phyloP scores from a whole-genome alignment of 805 yeast genomes.

The Teunomyces lycoperdinae region DNA sequence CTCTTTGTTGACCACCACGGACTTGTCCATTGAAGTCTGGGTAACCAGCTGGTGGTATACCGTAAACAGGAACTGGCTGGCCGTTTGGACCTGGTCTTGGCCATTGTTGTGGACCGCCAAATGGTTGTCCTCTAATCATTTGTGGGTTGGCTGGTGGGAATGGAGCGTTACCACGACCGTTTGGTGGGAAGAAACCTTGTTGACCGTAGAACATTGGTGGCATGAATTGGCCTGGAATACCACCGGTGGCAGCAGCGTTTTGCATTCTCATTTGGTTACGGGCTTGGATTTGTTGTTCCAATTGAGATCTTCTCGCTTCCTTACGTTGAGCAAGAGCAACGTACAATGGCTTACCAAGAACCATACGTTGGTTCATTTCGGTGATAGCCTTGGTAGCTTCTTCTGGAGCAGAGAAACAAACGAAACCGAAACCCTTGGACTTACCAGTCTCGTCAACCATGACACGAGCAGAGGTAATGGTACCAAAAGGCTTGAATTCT shows the following conservation, averaged over 20 bases:
- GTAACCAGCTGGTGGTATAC: constrained; percentile 74
- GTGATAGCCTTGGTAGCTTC: constrained; percentile 98
- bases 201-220: constrained; percentile 84
- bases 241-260: constrained; percentile 88
- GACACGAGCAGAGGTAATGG: constrained; percentile 93
- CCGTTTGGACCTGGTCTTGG: constrained; percentile 78
- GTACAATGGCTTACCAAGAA: constrained; percentile 92
- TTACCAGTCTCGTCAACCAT: constrained; percentile 94
- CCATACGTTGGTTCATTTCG: constrained; percentile 97
- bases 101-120: constrained; percentile 67
- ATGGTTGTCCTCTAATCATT: constrained; percentile 72
- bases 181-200: constrained; percentile 82
- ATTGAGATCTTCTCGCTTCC: constrained; percentile 95
- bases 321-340: constrained; percentile 99
- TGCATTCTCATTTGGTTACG: constrained; percentile 98
- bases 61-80: constrained; percentile 80
- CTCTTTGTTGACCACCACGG: constrained; percentile 51
- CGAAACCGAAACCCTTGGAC: constrained; percentile 98
- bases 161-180: constrained; percentile 75
- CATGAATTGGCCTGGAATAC: constrained; percentile 73
- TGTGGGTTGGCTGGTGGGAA: constrained; percentile 72
- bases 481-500: constrained; percentile 90
- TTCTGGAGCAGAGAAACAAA: constrained; percentile 95
- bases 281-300: constrained; percentile 96
- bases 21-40: constrained; percentile 47